Evolutionary conservation across 306 rosid genomes (phyloP), one percentile per base, ranked within the genome.

Genomic region (Begonia fuchsioides): DNA sequence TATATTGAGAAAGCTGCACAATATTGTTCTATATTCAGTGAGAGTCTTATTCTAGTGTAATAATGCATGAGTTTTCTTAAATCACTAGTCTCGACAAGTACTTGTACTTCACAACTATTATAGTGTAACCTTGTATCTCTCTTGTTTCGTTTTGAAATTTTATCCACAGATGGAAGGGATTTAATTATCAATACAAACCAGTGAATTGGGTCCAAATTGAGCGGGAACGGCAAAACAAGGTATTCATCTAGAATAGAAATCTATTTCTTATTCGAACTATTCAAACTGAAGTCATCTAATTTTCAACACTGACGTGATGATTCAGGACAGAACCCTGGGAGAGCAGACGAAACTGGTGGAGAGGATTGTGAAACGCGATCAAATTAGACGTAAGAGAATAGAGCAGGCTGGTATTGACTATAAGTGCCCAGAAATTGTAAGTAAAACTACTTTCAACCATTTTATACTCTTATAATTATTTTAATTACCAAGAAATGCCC

Each of bases 381-480:
- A 61, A 64, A 71, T 59, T 39, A 73, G 90, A 41, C 66, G 61
- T 56, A 81, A 69, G 74, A 78, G 65, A 64, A 73, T 88, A 61
- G 93, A 65, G 61, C 86, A 83, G 54, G 88, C 86, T 57, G 93
- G 94, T 53, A 78, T 88, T 51, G 93, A 83, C 38, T 88, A 83
- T 9, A 76, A 80, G 56, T 80, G 88, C 78, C 96, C 96, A 8
- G 78, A 76, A 56, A 76, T 88, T 66, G 96, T 83, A 72, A 78
- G 93, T 12, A 45, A 38, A 13, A 45, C 8, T 20, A 19, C 14
- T 55, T 44, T n/a, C 12, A 9, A 1, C 6, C 26, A 41, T 13
- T 48, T n/a, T 43, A 26, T 11, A n/a, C 13, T 47, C 5, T 13
- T 13, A 13, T 45, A 17, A 32, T 2, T 39, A 11, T 16, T 41